phyloP scores from a whole-genome alignment of 2,329 filamentous ascomycete species.

The Colletotrichum nymphaeae region DNA sequence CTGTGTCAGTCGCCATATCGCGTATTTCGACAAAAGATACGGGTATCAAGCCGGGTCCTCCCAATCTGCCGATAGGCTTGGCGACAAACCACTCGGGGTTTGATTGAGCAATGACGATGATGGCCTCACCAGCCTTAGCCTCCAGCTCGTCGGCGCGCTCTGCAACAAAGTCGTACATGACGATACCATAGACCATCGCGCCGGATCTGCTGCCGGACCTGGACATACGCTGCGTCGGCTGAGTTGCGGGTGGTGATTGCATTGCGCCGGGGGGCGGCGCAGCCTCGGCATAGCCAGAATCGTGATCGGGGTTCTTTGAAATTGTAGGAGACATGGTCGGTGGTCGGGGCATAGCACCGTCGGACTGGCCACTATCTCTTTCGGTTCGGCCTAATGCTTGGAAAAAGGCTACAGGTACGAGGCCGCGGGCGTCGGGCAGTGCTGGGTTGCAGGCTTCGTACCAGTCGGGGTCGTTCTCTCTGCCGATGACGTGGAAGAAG shows the following conservation, averaged over 20 bases:
- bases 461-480: conserved; percentile 95
- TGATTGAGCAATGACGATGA: conserved; percentile 98
- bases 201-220: conserved; percentile 66
- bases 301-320: conserved; percentile 78
- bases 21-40: conserved; percentile 97
- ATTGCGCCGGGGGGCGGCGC: conserved; percentile 36
- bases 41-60: conserved; percentile 93
- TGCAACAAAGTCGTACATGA: conserved; percentile 96
- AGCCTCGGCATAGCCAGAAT: conserved; percentile 86
- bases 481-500: conserved; percentile 97
- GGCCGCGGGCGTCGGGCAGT: conserved; percentile 84
- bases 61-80: conserved; percentile 97
- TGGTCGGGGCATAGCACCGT: conserved; percentile 58
- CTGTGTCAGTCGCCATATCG: conserved; percentile 89
- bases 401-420: conserved; percentile 95
- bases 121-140: conserved; percentile 93
- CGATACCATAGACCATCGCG: conserved; percentile 95
- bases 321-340: conserved; percentile 51
- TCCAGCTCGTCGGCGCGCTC: conserved; percentile 96
- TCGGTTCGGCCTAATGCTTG: conserved; percentile 92
- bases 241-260: conserved; percentile 42
- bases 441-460: conserved; percentile 98
- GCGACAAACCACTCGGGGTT: conserved; percentile 99
- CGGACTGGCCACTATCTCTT: conserved; percentile 83
- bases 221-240: conserved; percentile 56